Evolutionary conservation across 306 rosid species (phyloP), one percentile per base, ranked within the genome.

Genomic region (Citrullus colocynthis): DNA sequence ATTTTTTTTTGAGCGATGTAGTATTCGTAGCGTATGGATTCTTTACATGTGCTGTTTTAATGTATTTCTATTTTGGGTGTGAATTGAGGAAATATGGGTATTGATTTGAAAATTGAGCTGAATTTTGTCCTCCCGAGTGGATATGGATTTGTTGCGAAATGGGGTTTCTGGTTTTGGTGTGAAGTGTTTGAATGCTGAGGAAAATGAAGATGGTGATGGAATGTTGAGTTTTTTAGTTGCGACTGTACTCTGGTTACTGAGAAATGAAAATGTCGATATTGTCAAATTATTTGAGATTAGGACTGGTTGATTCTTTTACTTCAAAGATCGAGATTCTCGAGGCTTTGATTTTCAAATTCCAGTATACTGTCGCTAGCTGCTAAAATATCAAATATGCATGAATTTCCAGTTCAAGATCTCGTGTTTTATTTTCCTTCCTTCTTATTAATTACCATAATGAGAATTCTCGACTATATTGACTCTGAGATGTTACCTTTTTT

Each of bases 41-140:
- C 34, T 42, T 28, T 66, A 30, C 54, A 51, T 77, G 49, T 82
- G 76, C 36, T 65, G 7, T 66, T 52, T 78, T 77, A 78, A 51
- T 67, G 78, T 66, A 64, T 78, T 78, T 62, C 60, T 58, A 79
- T 82, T 63, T 73, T 73, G 59, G 83, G 32, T 67, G 56, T 62
- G 70, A 55, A 67, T 80, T 82, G 34, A 75, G 76, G 63, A 51
- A 62, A 75, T 73, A 34, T 62, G 75, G 64, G 76, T 30, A 18
- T 75, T 56, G 84, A 83, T 88, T 83, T 75, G 79, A 77, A 70
- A 83, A 65, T 80, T 81, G 77, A 83, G 80, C 81, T 78, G 83
- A 60, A 76, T 80, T 59, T 70, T 79, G 21, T 48, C n/a, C 17
- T 52, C 18, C 41, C 32, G 56, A 30, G 82, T 73, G 79, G 70